Evolutionary conservation across 441 rosid species (phyloP).

Genomic region (Erodium texanum): DNA sequence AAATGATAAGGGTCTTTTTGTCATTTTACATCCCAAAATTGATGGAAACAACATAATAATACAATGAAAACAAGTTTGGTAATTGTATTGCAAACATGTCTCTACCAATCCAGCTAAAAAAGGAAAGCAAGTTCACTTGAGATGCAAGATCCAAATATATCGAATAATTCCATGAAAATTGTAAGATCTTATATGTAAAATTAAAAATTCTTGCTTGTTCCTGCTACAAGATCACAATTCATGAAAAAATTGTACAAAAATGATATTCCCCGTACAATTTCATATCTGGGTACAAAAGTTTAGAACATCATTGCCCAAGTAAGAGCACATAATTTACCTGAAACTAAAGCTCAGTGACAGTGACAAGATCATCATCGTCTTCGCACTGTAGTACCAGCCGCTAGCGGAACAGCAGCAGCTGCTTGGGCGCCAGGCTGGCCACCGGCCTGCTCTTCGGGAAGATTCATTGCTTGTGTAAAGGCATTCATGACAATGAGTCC

Average conservation of each 20-base stretch:
- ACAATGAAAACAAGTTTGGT: too few relatives aligned
- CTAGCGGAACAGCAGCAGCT: conserved; percentile 39
- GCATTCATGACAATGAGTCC: conserved; percentile 87
- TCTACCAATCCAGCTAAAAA: too few relatives aligned
- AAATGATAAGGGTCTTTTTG: too few relatives aligned
- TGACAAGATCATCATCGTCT: conserved; percentile 45
- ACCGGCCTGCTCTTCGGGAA: conserved; percentile 64
- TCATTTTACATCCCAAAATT: too few relatives aligned
- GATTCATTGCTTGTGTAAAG: conserved; percentile 78
- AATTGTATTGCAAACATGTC: not conserved
- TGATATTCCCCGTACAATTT: not conserved
- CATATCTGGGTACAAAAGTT: not conserved
- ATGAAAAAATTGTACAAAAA: not conserved
- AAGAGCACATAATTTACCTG: not conserved
- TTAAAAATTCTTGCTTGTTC: not conserved
- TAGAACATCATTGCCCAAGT: not conserved
- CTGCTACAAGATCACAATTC: not conserved
- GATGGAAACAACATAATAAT: too few relatives aligned
- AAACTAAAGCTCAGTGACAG: not conserved
- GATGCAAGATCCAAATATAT: not conserved
- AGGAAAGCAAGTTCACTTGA: not conserved
- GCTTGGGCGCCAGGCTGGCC: conserved; percentile 45
- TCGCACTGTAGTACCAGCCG: conserved; percentile 41
- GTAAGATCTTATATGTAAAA: not conserved
- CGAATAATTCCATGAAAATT: not conserved